Evolutionary conservation across 2,329 filamentous ascomycete genomes (phyloP).

Genomic region (Pseudogymnoascus sp.): DNA sequence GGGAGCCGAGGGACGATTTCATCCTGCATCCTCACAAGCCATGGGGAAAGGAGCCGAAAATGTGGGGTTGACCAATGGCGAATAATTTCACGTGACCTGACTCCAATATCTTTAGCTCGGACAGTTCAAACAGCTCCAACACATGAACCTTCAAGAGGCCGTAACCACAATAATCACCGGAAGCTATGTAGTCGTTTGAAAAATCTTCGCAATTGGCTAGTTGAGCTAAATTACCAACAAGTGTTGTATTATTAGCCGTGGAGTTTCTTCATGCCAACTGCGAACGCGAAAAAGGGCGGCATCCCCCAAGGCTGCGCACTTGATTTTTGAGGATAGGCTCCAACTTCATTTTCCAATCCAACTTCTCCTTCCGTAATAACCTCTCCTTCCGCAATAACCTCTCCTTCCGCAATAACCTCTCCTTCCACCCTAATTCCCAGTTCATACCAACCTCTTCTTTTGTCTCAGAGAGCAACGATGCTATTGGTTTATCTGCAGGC

Average conservation of each 20-base stretch:
- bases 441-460: not conserved
- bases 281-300: not conserved
- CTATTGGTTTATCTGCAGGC: not conserved
- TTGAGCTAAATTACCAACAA: not conserved
- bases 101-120: not conserved
- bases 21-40: slow-evolving; percentile 1
- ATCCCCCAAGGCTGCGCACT: not conserved
- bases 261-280: not conserved
- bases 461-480: not conserved
- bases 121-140: not conserved
- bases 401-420: not conserved
- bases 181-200: not conserved
- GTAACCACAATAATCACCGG: not conserved
- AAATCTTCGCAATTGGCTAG: not conserved
- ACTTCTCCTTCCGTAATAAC: not conserved
- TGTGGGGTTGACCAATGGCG: slow-evolving; percentile 1
- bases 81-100: not conserved
- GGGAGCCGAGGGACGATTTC: slow-evolving; percentile 6
- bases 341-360: not conserved
- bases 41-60: not conserved
- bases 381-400: not conserved
- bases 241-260: not conserved
- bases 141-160: not conserved
- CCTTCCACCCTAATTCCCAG: not conserved
- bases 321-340: not conserved